Conservation (phyloP, 345 rosid species). For the Linum usitatissimum region DNA sequence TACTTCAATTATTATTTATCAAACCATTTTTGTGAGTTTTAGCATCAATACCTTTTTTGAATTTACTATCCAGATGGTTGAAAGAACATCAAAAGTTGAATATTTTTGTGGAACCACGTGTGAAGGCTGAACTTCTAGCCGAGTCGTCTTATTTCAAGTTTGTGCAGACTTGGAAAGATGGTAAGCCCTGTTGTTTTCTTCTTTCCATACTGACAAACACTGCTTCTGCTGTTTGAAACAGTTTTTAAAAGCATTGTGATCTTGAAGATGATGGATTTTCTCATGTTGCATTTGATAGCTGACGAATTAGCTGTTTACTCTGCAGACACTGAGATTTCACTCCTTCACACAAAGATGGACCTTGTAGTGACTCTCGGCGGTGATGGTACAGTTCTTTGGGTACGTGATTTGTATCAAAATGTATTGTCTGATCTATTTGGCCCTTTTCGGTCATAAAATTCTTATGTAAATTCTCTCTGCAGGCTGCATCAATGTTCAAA, state of each 20-base stretch:
- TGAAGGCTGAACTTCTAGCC: slow-evolving; percentile 57
- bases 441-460: slow-evolving; percentile 8
- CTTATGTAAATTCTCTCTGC: slow-evolving; percentile 20
- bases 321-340: slow-evolving; percentile 63
- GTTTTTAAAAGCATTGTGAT: neutral
- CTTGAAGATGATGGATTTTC: neutral
- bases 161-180: slow-evolving; percentile 88
- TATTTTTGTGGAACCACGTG: slow-evolving; percentile 83
- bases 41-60: neutral
- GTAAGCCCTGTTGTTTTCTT: slow-evolving; percentile 29
- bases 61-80: slow-evolving; percentile 62
- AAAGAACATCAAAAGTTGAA: slow-evolving; percentile 55
- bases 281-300: slow-evolving; percentile 4
- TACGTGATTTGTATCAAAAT: slow-evolving; percentile 24
- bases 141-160: slow-evolving; percentile 73
- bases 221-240: slow-evolving; percentile 1
- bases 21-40: neutral
- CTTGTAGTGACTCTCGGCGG: slow-evolving; percentile 98
- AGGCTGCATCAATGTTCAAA: slow-evolving; percentile 98
- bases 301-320: neutral
- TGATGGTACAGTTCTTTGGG: slow-evolving; percentile 99
- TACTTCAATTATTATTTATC: neutral
- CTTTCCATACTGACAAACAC: neutral
- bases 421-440: neutral
- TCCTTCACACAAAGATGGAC: slow-evolving; percentile 76